Evolutionary conservation across 1,284 basidiomycete genomes (phyloP).

Genomic region (Uromyces viciae-fabae): DNA sequence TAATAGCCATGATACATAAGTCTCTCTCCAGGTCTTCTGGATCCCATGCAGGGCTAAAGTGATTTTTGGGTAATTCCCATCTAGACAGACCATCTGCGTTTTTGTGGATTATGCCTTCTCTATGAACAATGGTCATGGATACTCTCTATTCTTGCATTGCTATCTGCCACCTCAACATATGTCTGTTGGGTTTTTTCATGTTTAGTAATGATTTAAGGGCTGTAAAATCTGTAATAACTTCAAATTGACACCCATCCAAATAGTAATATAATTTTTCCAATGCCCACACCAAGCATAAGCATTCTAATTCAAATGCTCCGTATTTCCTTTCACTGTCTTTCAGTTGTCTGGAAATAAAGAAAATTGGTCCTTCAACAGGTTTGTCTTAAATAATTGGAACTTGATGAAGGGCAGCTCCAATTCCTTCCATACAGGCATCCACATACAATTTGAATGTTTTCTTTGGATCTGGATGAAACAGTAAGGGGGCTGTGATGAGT

Average conservation of each 20-base stretch:
- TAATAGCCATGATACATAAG: neutral
- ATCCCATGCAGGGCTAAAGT: too few species aligned
- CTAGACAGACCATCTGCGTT: too few species aligned
- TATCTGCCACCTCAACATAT: neutral
- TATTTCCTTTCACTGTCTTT: neutral
- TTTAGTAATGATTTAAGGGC: neutral
- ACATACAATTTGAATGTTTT: constrained; percentile 12
- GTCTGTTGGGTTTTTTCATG: neutral
- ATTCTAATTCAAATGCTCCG: neutral
- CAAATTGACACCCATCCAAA: neutral
- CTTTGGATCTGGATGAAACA: neutral
- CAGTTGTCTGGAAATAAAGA: neutral
- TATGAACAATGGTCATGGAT: neutral
- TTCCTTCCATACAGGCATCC: neutral
- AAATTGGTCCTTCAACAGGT: neutral
- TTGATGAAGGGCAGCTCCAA: constrained; percentile 30
- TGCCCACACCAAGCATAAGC: neutral
- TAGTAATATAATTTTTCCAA: constrained; percentile 23
- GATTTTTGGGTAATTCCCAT: too few species aligned
- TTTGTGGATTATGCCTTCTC: neutral
- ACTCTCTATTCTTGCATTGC: neutral
- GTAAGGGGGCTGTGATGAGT: neutral
- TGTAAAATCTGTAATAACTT: neutral
- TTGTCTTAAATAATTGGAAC: constrained; percentile 13
- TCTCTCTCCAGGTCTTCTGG: too few species aligned